A percentile compares a stretch with the other conserved stretches of the same genome.
phyloP scores from a whole-genome alignment of 1,284 basidiomycete species.

The Earliella scabrosa region DNA sequence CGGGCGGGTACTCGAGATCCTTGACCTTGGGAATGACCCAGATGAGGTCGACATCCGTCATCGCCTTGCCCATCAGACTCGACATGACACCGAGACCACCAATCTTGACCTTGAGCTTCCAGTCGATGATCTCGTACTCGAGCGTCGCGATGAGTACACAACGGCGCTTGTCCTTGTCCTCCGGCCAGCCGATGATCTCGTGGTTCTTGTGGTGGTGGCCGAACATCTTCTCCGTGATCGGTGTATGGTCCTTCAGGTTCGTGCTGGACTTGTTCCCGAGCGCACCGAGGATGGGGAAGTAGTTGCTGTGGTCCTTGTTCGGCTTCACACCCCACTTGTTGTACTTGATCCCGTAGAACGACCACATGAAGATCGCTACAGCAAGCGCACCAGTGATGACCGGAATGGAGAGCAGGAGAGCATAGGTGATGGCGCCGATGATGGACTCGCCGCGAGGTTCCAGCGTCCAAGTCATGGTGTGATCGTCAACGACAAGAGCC shows the following conservation, averaged over 20 bases:
- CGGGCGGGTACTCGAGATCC: constrained; percentile 87
- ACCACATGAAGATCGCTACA: constrained; percentile 89
- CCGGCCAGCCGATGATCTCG: constrained; percentile 91
- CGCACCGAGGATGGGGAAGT: constrained; percentile 77
- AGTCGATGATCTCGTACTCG: constrained; percentile 95
- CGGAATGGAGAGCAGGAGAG: constrained; percentile 79
- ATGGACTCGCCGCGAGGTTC: constrained; percentile 81
- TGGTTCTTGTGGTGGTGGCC: constrained; percentile 50
- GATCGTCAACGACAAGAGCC: constrained; percentile 81
- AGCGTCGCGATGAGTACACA: constrained; percentile 90
- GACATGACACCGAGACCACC: constrained; percentile 97
- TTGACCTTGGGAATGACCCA: constrained; percentile 95
- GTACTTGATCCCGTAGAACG: constrained; percentile 93
- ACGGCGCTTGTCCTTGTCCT: constrained; percentile 86
- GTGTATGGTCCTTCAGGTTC: constrained; percentile 59
- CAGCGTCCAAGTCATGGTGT: constrained; percentile 76
- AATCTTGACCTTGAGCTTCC: constrained; percentile 96
- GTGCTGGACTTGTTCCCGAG: constrained; percentile 68
- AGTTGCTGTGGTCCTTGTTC: constrained; percentile 64
- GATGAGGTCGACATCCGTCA: constrained; percentile 92
- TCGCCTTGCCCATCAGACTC: constrained; percentile 93
- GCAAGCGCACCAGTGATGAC: constrained; percentile 84
- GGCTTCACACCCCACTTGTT: constrained; percentile 88
- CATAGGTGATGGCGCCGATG: constrained; percentile 85
- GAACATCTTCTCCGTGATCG: constrained; percentile 69